Percentiles rank a stretch among this genome's conserved stretches.
Evolutionary conservation across 257 asterid species (phyloP).

Genomic region (Leptodermis oblonga): DNA sequence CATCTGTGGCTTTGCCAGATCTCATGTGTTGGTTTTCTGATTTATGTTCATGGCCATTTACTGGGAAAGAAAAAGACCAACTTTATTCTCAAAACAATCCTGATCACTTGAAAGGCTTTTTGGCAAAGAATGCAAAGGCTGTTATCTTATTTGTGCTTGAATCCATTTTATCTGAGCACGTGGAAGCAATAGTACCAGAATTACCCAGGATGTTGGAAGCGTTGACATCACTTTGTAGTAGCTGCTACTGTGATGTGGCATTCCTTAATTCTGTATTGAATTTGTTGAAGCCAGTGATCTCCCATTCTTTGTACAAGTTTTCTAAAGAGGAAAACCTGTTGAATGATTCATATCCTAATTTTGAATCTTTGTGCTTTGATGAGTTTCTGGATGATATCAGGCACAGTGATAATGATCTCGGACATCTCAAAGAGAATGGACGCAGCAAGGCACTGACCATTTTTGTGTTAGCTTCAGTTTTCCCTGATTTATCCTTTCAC

Average conservation of each 20-base stretch:
- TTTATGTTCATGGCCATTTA: conserved; percentile 83
- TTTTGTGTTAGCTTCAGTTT: conserved; percentile 71
- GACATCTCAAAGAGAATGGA: conserved; percentile 36
- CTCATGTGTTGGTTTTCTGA: conserved; percentile 88
- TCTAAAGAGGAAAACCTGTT: conserved; percentile 52
- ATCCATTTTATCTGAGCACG: conserved; percentile 78
- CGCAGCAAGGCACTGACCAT: conserved; percentile 56
- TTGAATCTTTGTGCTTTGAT: conserved; percentile 83
- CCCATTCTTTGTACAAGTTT: conserved; percentile 62
- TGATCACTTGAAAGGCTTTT: conserved; percentile 66
- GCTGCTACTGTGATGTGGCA: conserved; percentile 70
- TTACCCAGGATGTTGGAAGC: conserved; percentile 76
- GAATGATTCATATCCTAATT: conserved; percentile 50
- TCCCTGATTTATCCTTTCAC: conserved; percentile 63
- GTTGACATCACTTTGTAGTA: conserved; percentile 65
- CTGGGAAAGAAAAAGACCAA: conserved; percentile 41
- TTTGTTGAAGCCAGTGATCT: conserved; percentile 74
- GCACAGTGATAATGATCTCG: conserved; percentile 26
- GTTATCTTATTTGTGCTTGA: conserved; percentile 78
- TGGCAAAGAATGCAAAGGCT: conserved; percentile 91
- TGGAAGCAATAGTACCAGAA: conserved; percentile 92
- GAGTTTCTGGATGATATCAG: conserved; percentile 60
- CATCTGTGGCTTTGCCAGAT: conserved; percentile 72
- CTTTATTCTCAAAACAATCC: conserved; percentile 28
- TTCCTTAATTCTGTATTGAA: conserved; percentile 72